Percentiles rank a stretch among this genome's conserved stretches.
phyloP scores from a whole-genome alignment of 2,329 filamentous ascomycete species.

The Fusarium bulbicola region DNA sequence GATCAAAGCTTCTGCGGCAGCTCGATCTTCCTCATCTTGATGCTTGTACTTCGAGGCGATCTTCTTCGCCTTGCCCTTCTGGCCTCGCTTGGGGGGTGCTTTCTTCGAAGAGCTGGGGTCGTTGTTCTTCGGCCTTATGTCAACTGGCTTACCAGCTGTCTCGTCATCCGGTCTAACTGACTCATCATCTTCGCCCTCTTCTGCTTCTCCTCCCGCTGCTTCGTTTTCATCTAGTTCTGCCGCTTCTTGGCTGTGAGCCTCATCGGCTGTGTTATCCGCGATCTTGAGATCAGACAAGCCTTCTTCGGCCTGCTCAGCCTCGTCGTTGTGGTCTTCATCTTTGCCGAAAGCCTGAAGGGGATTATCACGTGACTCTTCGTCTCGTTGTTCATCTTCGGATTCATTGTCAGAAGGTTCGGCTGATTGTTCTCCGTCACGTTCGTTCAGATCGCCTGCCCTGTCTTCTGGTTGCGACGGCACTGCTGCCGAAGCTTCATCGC shows the following conservation, averaged over 20 bases:
- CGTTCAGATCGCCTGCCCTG: constrained; percentile 31
- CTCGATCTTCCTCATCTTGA: constrained; percentile 94
- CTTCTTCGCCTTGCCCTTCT: constrained; percentile 86
- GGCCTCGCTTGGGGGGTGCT: constrained; percentile 70
- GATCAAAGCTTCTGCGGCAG: constrained; percentile 84
- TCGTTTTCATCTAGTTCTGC: constrained; percentile 23
- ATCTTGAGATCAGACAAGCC: constrained; percentile 39
- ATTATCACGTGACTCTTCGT: constrained; percentile 48
- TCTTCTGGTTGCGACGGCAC: constrained; percentile 40
- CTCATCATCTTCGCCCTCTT: constrained; percentile 41
- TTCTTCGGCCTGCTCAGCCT: constrained; percentile 40
- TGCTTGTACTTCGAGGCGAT: constrained; percentile 88
- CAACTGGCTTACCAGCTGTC: constrained; percentile 20
- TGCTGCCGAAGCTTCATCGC: constrained; percentile 14
- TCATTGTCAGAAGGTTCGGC: constrained; percentile 46
- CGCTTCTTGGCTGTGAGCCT: constrained; percentile 48
- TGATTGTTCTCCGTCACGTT: constrained; percentile 39
- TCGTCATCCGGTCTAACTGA: constrained; percentile 17
- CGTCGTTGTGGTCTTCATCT: constrained; percentile 38
- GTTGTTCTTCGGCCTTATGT: constrained; percentile 9
- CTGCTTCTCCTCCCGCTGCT: constrained; percentile 38
- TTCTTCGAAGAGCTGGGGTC: constrained; percentile 51
- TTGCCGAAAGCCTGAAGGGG: constrained; percentile 48
- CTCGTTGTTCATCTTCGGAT: constrained; percentile 46
- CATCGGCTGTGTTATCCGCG: constrained; percentile 34